Conservation (phyloP, 2,329 filamentous ascomycete genomes). For the Teratosphaeria destructans region DNA sequence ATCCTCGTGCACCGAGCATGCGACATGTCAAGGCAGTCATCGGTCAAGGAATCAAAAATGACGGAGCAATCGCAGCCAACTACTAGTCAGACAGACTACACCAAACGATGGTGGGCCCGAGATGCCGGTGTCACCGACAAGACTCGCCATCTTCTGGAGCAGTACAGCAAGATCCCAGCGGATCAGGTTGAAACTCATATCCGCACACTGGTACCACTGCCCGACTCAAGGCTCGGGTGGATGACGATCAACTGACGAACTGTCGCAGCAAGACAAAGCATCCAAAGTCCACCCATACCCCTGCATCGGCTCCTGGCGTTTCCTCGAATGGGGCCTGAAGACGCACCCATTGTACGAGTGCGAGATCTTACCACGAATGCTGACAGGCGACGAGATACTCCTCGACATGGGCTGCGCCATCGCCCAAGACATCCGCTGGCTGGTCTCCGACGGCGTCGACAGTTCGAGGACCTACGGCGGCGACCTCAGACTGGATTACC, state of each 20-base stretch:
- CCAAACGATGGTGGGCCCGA: neutral
- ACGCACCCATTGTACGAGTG: constrained; percentile 12
- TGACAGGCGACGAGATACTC: constrained; percentile 23
- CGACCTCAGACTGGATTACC: constrained; percentile 25
- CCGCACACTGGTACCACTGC: constrained; percentile 2
- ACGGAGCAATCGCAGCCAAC: neutral
- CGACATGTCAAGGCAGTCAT: no score
- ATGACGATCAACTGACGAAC: neutral
- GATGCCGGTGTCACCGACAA: constrained; percentile 13
- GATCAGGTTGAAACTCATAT: constrained; percentile 29
- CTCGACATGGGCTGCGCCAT: constrained; percentile 33
- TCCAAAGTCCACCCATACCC: constrained; percentile 8
- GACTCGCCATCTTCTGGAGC: constrained; percentile 28
- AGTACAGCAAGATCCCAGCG: constrained; percentile 28
- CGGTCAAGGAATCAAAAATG: neutral
- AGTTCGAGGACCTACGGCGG: constrained; percentile 22
- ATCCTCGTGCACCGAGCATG: no score
- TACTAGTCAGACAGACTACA: neutral
- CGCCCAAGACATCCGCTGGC: constrained; percentile 30
- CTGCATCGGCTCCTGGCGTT: constrained; percentile 9
- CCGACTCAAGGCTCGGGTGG: no score
- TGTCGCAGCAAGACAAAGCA: constrained; percentile 7
- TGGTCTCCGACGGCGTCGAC: constrained; percentile 28
- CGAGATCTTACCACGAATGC: constrained; percentile 16
- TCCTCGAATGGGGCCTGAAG: constrained; percentile 11